Base-by-base conservation (phyloP, 345 rosid genomes). In the Passiflora organensis region DNA sequence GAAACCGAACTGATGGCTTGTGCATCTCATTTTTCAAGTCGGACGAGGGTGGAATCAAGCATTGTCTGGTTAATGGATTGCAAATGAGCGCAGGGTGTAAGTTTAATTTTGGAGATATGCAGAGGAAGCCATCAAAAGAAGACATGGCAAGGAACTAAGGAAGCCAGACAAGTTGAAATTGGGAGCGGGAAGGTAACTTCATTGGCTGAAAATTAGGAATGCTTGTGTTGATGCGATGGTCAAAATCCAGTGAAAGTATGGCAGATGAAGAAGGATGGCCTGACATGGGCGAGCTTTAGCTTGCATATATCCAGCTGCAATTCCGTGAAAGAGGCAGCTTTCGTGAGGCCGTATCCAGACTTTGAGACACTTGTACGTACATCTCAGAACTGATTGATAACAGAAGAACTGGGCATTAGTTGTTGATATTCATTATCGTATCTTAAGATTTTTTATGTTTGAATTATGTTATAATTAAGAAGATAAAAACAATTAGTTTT, bases 91-190 rank as follows among this genome's bases (percentile, higher is more conserved):
- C 46, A 12, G 32, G 25, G 22, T 53, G 44, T 0, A 53, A 5
- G 16, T 13, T 37, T 6, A 9, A 18, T 20, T 53, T 53, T 2
- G 44, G 32, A 2, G 32, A 10, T 38, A 37, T 36, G 13, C 43
- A 53, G 21, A 53, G 43, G n/a, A 53, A 53, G 6, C 56, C 56
- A 53, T 53, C 6, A 5, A 25, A 53, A 2, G 44, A 19, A 37
- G 16, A 2, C 1, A 53, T 15, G n/a, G 36, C 14, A 10, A 1
- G 10, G 17, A 36, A 18, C 34, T 13, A 10, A 1, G 10, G 17
- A 36, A 18, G 13, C 10, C 6, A 17, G 56, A 14, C 42, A 36
- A 36, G 11, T 8, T 34, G n/a, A 28, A 17, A 13, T 51, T 32
- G 10, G 1, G 37, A 14, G 15, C 28, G 16, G 38, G 20, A 6